Evolutionary conservation across 345 rosid genomes (phyloP).

Genomic region (Balakata baccata): DNA sequence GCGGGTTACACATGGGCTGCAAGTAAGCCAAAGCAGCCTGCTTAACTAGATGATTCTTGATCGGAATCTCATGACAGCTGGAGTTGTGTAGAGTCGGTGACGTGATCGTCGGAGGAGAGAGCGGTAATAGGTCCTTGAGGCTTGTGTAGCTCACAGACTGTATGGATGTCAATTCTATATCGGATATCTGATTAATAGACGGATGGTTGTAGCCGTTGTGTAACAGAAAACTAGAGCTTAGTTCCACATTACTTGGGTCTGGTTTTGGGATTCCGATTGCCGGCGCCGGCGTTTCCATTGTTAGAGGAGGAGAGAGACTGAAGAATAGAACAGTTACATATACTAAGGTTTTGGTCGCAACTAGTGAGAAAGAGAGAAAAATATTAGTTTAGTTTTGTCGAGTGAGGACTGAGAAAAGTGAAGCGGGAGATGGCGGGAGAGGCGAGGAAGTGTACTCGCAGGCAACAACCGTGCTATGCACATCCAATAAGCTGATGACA

Average conservation of each 20-base stretch:
- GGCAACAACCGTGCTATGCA: no score
- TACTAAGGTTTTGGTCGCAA: no score
- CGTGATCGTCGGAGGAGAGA: constrained; percentile 20
- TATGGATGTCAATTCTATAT: constrained; percentile 40
- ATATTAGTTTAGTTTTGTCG: no score
- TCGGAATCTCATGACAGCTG: constrained; percentile 55
- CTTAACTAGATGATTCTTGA: constrained; percentile 57
- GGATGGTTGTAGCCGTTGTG: constrained; percentile 25
- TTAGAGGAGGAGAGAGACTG: no score
- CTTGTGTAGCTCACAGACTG: constrained; percentile 45
- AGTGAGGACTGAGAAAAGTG: no score
- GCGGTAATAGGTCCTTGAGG: constrained; percentile 46
- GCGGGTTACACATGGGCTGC: constrained; percentile 51
- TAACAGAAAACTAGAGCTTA: constrained; percentile 7
- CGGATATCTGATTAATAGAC: constrained; percentile 20
- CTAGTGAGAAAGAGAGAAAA: no score
- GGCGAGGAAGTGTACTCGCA: no score
- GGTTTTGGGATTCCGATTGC: background rate
- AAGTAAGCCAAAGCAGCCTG: constrained; percentile 62
- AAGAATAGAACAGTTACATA: no score
- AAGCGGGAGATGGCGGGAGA: no score
- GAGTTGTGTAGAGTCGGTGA: constrained; percentile 40
- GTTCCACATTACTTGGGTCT: background rate
- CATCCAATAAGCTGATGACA: no score
- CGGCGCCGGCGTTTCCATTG: no score